These are phyloP conservation scores for Dactylellina drechsleri DNA, from an alignment of 2,329 filamentous ascomycete species.

Conservation along the genomic window DNA sequence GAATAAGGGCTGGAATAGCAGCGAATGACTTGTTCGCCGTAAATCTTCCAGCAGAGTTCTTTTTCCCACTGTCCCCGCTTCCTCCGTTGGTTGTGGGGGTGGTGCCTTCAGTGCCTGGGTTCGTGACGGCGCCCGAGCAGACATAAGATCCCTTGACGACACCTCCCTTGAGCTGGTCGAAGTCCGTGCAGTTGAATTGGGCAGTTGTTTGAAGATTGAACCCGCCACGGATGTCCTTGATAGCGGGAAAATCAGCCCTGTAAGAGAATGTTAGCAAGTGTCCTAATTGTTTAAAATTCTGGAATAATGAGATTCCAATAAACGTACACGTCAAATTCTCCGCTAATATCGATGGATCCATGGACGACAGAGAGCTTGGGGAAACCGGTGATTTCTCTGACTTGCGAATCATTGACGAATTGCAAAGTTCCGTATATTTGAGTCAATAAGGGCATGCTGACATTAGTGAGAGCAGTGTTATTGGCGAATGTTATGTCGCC, in stretches of 20 bases:
- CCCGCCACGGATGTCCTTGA: constrained; percentile 75
- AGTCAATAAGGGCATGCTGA: constrained; percentile 76
- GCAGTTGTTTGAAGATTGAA: constrained; percentile 75
- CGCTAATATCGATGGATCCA: constrained; percentile 85
- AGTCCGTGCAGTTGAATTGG: constrained; percentile 71
- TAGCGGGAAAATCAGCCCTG: constrained; percentile 76
- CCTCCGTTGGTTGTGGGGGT: constrained; percentile 56
- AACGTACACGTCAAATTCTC: constrained; percentile 83
- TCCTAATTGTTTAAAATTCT: background rate
- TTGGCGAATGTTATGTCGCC: constrained; percentile 72
- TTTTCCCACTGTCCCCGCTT: constrained; percentile 59
- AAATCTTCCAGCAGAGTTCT: constrained; percentile 61
- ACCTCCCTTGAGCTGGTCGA: constrained; percentile 62
- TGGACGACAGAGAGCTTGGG: constrained; percentile 73
- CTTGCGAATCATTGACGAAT: constrained; percentile 87
- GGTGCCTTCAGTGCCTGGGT: constrained; percentile 52
- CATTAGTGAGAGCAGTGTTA: constrained; percentile 74
- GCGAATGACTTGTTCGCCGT: constrained; percentile 54
- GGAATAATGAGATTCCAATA: background rate
- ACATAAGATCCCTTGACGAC: constrained; percentile 58
- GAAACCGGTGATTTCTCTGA: constrained; percentile 74
- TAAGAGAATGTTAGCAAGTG: constrained; percentile 59
- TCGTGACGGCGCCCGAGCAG: constrained; percentile 43
- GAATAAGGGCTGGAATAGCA: constrained; percentile 61
- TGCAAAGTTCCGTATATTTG: constrained; percentile 80